phyloP scores from a whole-genome alignment of 768 basidiomycete species.

The Termitomyces sp. region DNA sequence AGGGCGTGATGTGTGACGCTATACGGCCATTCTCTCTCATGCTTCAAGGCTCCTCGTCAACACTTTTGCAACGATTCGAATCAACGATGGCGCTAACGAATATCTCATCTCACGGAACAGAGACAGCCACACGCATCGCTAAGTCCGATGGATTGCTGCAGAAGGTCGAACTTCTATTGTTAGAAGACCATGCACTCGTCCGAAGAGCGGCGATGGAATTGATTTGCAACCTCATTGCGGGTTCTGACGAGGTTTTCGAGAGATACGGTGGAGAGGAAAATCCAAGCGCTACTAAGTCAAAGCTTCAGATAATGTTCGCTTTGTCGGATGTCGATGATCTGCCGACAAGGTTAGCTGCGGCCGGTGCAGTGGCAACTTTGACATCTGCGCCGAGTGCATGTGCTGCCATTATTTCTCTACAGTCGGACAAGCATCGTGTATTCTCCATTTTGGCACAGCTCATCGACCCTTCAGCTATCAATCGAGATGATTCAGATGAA shows the following conservation, averaged over 20 bases:
- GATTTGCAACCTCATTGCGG: conserved; percentile 83
- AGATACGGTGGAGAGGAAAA: conserved; percentile 52
- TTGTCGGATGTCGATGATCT: conserved; percentile 84
- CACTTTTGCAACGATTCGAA: conserved; percentile 83
- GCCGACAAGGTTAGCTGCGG: conserved; percentile 82
- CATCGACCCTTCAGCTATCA: conserved; percentile 49
- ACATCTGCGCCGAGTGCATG: conserved; percentile 61
- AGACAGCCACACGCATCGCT: conserved; percentile 63
- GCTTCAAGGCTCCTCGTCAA: conserved; percentile 63
- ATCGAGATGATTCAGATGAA: conserved; percentile 23
- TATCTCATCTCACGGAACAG: conserved; percentile 71
- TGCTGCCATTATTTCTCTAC: conserved; percentile 52
- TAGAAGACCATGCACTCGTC: conserved; percentile 80
- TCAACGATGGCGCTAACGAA: conserved; percentile 96
- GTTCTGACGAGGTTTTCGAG: conserved; percentile 71
- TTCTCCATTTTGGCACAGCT: conserved; percentile 63
- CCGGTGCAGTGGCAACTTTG: conserved; percentile 83
- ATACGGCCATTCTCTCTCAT: conserved; percentile 76
- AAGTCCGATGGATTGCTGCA: conserved; percentile 52
- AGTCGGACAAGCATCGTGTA: conserved; percentile 57
- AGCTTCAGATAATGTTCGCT: conserved; percentile 78
- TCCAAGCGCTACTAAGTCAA: conserved; percentile 39
- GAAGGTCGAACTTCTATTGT: conserved; percentile 65
- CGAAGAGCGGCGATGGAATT: conserved; percentile 88
- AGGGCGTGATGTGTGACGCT: conserved; percentile 73